A percentile compares a stretch with the other conserved stretches of the same genome.
Evolutionary conservation across 345 rosid genomes (phyloP).

Genomic region (Excoecaria cochinchinensis): DNA sequence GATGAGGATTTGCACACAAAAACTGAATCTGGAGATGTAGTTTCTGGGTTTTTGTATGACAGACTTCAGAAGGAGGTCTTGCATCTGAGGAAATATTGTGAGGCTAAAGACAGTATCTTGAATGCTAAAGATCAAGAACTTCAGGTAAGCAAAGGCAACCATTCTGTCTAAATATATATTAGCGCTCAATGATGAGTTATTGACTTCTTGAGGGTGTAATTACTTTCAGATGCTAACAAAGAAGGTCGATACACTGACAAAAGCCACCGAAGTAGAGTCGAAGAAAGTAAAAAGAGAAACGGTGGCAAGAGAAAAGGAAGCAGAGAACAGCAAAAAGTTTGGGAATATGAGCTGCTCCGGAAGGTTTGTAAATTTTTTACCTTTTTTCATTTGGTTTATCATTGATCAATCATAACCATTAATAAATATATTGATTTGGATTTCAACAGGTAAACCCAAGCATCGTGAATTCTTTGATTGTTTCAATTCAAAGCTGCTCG

Average conservation of each 20-base stretch:
- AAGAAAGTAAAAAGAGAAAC: slow-evolving; percentile 80
- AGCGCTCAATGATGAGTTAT: slow-evolving; percentile 4
- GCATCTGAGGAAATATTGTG: slow-evolving; percentile 59
- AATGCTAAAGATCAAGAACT: slow-evolving; percentile 71
- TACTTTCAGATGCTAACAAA: slow-evolving; percentile 63
- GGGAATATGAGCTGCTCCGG: slow-evolving; percentile 27
- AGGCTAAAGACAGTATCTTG: slow-evolving; percentile 57
- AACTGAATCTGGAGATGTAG: slow-evolving; percentile 43
- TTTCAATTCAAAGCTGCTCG: slow-evolving; percentile 13
- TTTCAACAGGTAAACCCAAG: slow-evolving; percentile 28
- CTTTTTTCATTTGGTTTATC: not conserved
- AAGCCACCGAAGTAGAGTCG: slow-evolving; percentile 73
- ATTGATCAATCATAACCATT: not conserved
- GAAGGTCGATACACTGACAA: slow-evolving; percentile 74
- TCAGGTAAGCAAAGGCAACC: slow-evolving; percentile 42
- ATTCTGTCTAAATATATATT: not conserved
- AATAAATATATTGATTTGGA: not conserved
- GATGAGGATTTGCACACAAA: slow-evolving; percentile 28
- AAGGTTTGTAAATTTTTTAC: slow-evolving; percentile 25
- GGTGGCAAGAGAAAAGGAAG: slow-evolving; percentile 63
- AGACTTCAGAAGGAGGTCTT: slow-evolving; percentile 84
- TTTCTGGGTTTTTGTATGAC: slow-evolving; percentile 88
- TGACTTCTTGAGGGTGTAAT: not conserved
- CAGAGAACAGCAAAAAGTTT: slow-evolving; percentile 36
- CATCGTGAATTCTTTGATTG: slow-evolving; percentile 21